Evolutionary conservation across 2,329 filamentous ascomycete genomes (phyloP).

Genomic region (Didymella exigua): DNA sequence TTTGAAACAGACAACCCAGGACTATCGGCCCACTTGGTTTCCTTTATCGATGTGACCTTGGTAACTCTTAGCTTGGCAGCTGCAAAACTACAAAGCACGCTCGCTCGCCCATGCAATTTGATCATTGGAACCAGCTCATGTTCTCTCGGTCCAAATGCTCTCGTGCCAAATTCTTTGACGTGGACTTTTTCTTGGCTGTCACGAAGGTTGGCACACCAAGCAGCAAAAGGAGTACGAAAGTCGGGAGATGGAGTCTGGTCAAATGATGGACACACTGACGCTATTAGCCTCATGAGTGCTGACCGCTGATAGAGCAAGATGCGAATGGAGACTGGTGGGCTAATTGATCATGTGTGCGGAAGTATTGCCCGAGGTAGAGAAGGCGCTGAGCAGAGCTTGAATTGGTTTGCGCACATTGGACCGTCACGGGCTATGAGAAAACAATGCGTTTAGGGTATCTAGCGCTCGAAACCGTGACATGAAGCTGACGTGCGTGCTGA

Average conservation of each 20-base stretch:
- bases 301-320: not conserved
- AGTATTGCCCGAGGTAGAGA: not conserved
- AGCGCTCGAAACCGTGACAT: not conserved
- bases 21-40: not conserved
- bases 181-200: not conserved
- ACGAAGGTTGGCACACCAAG: not conserved
- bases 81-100: not conserved
- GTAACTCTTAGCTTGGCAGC: constrained; percentile 15
- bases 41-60: constrained; percentile 25
- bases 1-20: not conserved
- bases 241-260: not conserved
- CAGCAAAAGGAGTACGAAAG: not conserved
- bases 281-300: not conserved
- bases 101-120: not conserved
- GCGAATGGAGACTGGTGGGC: not conserved
- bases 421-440: too few relatives aligned
- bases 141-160: not conserved
- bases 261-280: not conserved
- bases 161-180: not conserved
- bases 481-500: not conserved
- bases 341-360: not conserved
- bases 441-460: not conserved
- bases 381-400: not conserved
- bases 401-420: not conserved
- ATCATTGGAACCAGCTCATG: not conserved